Conservation (phyloP, 2,329 filamentous ascomycete species). For the Uncinocarpus reesii region DNA sequence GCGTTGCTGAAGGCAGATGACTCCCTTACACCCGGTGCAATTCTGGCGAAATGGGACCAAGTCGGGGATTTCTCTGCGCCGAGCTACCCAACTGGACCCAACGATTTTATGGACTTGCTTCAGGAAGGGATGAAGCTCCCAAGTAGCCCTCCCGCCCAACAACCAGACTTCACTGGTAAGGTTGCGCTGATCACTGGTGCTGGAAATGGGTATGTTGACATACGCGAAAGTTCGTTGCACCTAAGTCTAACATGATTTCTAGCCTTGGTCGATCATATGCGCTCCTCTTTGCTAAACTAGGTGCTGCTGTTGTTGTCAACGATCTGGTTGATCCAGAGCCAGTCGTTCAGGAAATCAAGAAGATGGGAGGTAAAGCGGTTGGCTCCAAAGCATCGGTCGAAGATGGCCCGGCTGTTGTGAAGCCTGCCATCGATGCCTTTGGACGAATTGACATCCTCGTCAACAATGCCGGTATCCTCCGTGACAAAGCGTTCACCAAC, state of each 20-base stretch:
- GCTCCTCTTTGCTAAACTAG: constrained; percentile 74
- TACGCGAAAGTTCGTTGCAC: constrained; percentile 13
- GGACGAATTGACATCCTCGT: constrained; percentile 89
- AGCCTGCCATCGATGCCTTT: constrained; percentile 84
- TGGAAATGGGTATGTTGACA: constrained; percentile 55
- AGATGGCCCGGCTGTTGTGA: constrained; percentile 82
- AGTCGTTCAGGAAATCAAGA: constrained; percentile 85
- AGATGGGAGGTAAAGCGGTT: constrained; percentile 76
- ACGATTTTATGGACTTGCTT: constrained; percentile 77
- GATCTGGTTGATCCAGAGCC: constrained; percentile 86
- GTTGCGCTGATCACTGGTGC: constrained; percentile 81
- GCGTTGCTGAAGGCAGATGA: constrained; percentile 81
- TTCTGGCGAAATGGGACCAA: constrained; percentile 81
- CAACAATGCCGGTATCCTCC: constrained; percentile 96
- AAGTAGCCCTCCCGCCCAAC: constrained; percentile 60
- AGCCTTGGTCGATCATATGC: constrained; percentile 85
- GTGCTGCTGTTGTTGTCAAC: constrained; percentile 83
- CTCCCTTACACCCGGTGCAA: constrained; percentile 74
- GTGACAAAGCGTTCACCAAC: constrained; percentile 95
- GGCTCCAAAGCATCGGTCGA: constrained; percentile 90
- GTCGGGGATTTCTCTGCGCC: constrained; percentile 77
- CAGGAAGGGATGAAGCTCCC: constrained; percentile 72
- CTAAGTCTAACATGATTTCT: constrained; percentile 18
- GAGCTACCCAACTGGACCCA: constrained; percentile 71
- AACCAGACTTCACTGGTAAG: constrained; percentile 70